Conservation (phyloP, 1,139 yeast species). For the Magnusiomyces tetraspermus region DNA sequence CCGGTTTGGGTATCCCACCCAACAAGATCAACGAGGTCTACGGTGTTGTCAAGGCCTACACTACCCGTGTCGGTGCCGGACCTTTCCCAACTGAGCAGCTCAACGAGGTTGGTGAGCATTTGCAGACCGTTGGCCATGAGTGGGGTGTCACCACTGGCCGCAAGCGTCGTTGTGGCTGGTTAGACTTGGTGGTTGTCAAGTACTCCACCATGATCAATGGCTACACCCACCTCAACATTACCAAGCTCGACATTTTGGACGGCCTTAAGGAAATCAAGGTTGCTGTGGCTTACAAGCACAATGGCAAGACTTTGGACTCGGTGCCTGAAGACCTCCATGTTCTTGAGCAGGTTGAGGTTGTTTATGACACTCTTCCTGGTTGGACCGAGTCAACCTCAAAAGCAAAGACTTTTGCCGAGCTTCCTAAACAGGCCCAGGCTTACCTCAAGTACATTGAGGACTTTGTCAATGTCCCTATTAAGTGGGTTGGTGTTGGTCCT, state of each 20-base stretch:
- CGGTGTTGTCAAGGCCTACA: slow-evolving; percentile 97
- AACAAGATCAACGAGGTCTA: slow-evolving; percentile 63
- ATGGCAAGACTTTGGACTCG: slow-evolving; percentile 62
- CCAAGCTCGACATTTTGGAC: slow-evolving; percentile 92
- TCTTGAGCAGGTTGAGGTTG: slow-evolving; percentile 83
- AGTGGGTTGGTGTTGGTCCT: slow-evolving; percentile 99
- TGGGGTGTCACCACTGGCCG: slow-evolving; percentile 98
- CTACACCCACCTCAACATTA: slow-evolving; percentile 85
- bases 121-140: slow-evolving; percentile 90
- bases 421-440: slow-evolving; percentile 79
- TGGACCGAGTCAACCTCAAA: slow-evolving; percentile 83
- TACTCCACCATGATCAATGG: slow-evolving; percentile 90
- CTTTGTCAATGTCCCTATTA: slow-evolving; percentile 70
- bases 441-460: slow-evolving; percentile 82
- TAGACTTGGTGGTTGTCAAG: slow-evolving; percentile 87
- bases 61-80: slow-evolving; percentile 98
- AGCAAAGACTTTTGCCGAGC: slow-evolving; percentile 57
- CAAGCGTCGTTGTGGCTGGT: slow-evolving; percentile 99
- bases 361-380: slow-evolving; percentile 83
- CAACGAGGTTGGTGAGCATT: slow-evolving; percentile 73
- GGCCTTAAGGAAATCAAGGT: slow-evolving; percentile 78
- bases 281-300: slow-evolving; percentile 68
- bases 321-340: slow-evolving; percentile 89
- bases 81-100: slow-evolving; percentile 98
- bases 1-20: slow-evolving; percentile 96